These are phyloP conservation scores for Lentinula sp. DNA, from an alignment of 768 basidiomycete species.

Conservation along the genomic window DNA sequence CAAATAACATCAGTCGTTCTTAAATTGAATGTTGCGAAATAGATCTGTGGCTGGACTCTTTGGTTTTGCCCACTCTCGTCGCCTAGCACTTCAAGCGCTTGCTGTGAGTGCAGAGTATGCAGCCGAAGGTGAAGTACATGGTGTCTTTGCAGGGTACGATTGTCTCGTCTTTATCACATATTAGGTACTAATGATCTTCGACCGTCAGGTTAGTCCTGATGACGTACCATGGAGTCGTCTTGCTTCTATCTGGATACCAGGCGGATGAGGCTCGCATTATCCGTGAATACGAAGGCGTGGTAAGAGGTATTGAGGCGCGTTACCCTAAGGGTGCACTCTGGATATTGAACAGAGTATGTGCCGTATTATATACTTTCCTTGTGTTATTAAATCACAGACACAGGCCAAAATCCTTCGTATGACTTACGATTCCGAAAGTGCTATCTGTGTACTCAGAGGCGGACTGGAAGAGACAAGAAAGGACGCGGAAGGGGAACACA, in stretches of 20 bases:
- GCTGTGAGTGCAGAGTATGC: constrained; percentile 47
- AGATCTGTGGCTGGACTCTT: constrained; percentile 72
- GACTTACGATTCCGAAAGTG: constrained; percentile 55
- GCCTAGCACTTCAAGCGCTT: constrained; percentile 61
- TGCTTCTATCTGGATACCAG: constrained; percentile 69
- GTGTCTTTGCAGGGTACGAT: constrained; percentile 68
- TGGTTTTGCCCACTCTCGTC: constrained; percentile 69
- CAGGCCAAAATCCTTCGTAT: constrained; percentile 79
- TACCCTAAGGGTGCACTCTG: constrained; percentile 69
- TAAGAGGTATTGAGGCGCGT: constrained; percentile 48
- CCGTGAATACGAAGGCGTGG: constrained; percentile 55
- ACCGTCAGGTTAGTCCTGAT: constrained; percentile 60
- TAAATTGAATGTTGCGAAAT: neutral
- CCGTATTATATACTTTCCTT: neutral
- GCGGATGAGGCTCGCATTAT: constrained; percentile 65
- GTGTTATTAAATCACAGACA: neutral
- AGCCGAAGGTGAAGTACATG: constrained; percentile 62
- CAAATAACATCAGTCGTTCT: neutral
- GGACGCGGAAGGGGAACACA: constrained; percentile 9
- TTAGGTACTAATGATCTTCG: neutral
- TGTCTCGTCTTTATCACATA: neutral
- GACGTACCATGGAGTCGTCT: constrained; percentile 71
- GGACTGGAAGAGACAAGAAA: constrained; percentile 48
- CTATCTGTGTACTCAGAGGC: constrained; percentile 54
- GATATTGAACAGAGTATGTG: constrained; percentile 61